Conservation (phyloP, 164 flowering plant genomes). For the Cinnamomum micranthum region DNA sequence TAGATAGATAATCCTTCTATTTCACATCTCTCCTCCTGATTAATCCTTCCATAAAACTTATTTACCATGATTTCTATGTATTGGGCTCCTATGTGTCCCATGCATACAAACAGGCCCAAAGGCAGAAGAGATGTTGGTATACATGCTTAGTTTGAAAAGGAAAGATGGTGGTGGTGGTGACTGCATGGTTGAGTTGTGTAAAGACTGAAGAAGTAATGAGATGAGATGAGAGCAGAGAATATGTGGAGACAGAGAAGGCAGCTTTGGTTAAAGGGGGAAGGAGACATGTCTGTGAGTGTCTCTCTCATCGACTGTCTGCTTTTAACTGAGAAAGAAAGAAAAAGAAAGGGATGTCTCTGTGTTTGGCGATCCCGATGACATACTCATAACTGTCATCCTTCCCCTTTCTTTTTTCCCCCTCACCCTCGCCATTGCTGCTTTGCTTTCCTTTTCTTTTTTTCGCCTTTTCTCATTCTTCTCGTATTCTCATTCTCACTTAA, state of each 20-base stretch:
- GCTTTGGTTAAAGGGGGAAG: slow-evolving; percentile 4
- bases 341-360: background rate
- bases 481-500: background rate
- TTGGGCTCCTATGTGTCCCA: too few relatives aligned
- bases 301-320: background rate
- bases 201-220: background rate
- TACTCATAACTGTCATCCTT: background rate
- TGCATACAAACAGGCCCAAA: too few relatives aligned
- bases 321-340: background rate
- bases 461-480: background rate
- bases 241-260: slow-evolving; percentile 2
- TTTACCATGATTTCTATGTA: too few relatives aligned
- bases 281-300: background rate
- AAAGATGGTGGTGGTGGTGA: too few relatives aligned
- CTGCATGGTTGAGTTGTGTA: background rate
- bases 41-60: too few relatives aligned
- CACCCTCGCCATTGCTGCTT: background rate
- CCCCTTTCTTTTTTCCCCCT: background rate
- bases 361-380: slow-evolving; percentile 9
- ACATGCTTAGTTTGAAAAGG: too few relatives aligned
- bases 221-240: slow-evolving; percentile 1
- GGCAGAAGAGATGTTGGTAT: too few relatives aligned
- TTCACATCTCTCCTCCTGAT: too few relatives aligned
- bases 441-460: background rate
- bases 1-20: too few relatives aligned